Evolutionary conservation across 331 rosid species (phyloP).

Genomic region (Saraca asoca): DNA sequence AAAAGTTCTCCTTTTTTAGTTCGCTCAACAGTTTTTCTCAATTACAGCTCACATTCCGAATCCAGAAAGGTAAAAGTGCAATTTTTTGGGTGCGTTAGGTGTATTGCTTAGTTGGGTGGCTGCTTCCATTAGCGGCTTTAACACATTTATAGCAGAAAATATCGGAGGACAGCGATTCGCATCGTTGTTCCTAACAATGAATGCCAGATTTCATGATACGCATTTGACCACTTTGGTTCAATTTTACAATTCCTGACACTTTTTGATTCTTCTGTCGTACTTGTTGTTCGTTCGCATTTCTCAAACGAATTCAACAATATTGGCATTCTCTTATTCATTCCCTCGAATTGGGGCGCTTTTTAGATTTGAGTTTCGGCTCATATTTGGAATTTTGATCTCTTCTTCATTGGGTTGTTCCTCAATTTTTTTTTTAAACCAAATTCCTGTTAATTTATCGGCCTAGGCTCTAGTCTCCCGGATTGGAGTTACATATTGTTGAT

Average conservation of each 20-base stretch:
- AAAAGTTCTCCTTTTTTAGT: too few species aligned
- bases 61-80: slow-evolving; percentile 27
- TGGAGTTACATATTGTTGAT: neutral
- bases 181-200: neutral
- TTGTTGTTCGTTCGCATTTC: neutral
- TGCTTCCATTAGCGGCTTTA: slow-evolving; percentile 26
- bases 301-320: neutral
- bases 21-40: neutral
- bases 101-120: slow-evolving; percentile 30
- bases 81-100: slow-evolving; percentile 4
- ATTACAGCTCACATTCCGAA: slow-evolving; percentile 35
- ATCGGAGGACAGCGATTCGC: slow-evolving; percentile 2
- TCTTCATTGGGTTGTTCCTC: slow-evolving; percentile 11
- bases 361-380: slow-evolving; percentile 27
- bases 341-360: neutral
- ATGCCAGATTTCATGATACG: slow-evolving; percentile 4
- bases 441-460: slow-evolving; percentile 5
- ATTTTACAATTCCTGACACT: slow-evolving; percentile 17
- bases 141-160: slow-evolving; percentile 26
- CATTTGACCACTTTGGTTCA: slow-evolving; percentile 32
- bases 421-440: slow-evolving; percentile 15
- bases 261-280: neutral
- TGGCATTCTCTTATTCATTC: neutral
- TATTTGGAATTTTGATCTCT: slow-evolving; percentile 19
- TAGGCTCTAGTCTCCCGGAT: neutral